Evolutionary conservation across 371 early-diverging fungal genomes (phyloP), one percentile per base, ranked within the genome.

Genomic region (Coemansia sp.): DNA sequence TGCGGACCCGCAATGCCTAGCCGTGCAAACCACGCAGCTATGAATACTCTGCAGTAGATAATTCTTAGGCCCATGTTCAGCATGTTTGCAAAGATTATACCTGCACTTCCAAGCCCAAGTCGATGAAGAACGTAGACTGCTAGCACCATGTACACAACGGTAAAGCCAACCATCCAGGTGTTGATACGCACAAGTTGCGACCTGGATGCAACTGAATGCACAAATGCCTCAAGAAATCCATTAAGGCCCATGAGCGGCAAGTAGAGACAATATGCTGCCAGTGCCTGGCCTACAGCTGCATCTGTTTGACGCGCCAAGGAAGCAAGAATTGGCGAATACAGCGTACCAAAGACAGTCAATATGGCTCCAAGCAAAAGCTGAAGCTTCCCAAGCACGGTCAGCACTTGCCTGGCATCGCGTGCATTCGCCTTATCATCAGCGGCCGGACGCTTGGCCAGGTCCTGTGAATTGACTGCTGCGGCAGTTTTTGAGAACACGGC

Each of bases 241-340:
- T 98, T 98, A 53, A 95, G 66, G 14, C 94, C 97, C 92, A 97
- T 90, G 53, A 97, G 69, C 0, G 97, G 97, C 2, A 98, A 86
- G 79, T 94, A 95, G 52, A 87, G 68, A 64, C 94, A 94, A 71
- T 95, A 98, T 10, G 84, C 71, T 0, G 88, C 82, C 31, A 96
- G 78, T 5, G 80, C 59, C 4, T 84, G 86, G 0, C 88, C 86
- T 48, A 79, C 67, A 0, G 85, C 81, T 22, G 76, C 45, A 13
- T 73, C 74, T 1, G 88, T 84, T 89, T 90, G 89, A 31, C 80
- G 69, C 0, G 92, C 90, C 0, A 87, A 87, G 31, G 95, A 78
- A 1, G 95, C 84, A 55, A 94, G 63, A 0, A 88, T 82, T 2
- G 83, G 83, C 0, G 94, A 87, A 67, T 94, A 96, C 54, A 92